A percentile compares a stretch with the other conserved stretches of the same genome.
These are phyloP conservation scores for Hymenoscyphus fructigenus DNA, from an alignment of 2,329 filamentous ascomycete species.

Conservation along the genomic window DNA sequence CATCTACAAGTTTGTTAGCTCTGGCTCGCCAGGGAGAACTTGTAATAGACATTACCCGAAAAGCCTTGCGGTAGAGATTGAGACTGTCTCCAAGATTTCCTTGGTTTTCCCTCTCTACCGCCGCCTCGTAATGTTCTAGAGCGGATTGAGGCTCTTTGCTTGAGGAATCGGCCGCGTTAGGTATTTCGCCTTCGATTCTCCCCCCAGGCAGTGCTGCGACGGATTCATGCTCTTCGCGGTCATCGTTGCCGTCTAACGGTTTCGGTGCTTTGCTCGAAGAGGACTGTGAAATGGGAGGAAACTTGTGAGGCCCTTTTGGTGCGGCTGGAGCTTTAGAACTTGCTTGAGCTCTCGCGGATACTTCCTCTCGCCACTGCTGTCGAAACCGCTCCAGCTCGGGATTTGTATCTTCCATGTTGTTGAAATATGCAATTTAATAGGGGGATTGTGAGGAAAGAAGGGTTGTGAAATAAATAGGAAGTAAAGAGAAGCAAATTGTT, in stretches of 20 bases:
- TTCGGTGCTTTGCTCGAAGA: conserved; percentile 16
- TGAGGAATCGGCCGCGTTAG: conserved; percentile 7
- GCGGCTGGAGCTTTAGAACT: conserved; percentile 19
- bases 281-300: conserved; percentile 21
- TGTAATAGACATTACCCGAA: conserved; percentile 59
- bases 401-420: conserved; percentile 45
- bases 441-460: not conserved
- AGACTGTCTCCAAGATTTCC: conserved; percentile 89
- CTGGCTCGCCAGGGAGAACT: not conserved
- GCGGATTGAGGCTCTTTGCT: conserved; percentile 66
- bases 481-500: not conserved
- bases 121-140: conserved; percentile 88
- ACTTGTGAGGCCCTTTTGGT: conserved; percentile 24
- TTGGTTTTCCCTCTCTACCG: conserved; percentile 81
- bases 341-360: conserved; percentile 32
- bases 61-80: conserved; percentile 84
- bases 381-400: conserved; percentile 85
- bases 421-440: conserved; percentile 15
- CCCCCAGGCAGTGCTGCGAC: conserved; percentile 18
- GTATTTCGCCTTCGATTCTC: conserved; percentile 4
- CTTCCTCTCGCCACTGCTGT: conserved; percentile 78
- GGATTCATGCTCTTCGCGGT: conserved; percentile 15
- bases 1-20: conserved; percentile 54
- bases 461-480: conserved; percentile 6
- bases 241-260: conserved; percentile 22